Conservation (phyloP, 805 yeast species). For the Zygoascus flipseniorum region DNA sequence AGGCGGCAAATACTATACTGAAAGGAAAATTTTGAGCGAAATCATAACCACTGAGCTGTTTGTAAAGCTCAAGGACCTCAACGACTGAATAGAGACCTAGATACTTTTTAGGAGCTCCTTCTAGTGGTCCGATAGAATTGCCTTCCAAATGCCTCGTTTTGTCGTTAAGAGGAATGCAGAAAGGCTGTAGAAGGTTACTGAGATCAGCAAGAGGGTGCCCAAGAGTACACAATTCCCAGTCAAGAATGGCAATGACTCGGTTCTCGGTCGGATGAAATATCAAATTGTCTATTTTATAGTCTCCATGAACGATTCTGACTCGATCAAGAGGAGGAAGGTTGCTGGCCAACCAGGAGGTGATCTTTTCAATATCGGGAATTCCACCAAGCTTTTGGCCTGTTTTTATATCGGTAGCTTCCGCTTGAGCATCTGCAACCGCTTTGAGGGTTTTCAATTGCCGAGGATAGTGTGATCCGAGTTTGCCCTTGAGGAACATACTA, state of each 20-base stretch:
- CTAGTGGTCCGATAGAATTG: not conserved
- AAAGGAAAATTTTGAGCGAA: conserved; percentile 40
- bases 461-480: conserved; percentile 38
- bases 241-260: conserved; percentile 46
- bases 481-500: conserved; percentile 22
- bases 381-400: conserved; percentile 32
- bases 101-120: not conserved
- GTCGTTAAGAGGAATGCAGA: conserved; percentile 26
- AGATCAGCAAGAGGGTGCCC: conserved; percentile 60
- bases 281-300: conserved; percentile 56
- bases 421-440: conserved; percentile 35
- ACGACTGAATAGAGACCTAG: conserved; percentile 19
- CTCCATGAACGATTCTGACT: conserved; percentile 51
- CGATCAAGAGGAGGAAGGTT: conserved; percentile 38
- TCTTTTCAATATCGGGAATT: conserved; percentile 39
- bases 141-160: not conserved
- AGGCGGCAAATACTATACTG: conserved; percentile 48
- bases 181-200: conserved; percentile 50
- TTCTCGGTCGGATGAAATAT: conserved; percentile 48
- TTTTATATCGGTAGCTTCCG: conserved; percentile 21
- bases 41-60: conserved; percentile 33
- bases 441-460: conserved; percentile 43
- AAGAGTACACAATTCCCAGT: conserved; percentile 59
- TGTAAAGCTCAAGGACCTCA: conserved; percentile 18
- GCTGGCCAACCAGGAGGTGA: conserved; percentile 35